Percentiles rank a stretch among this genome's conserved stretches.
These are phyloP conservation scores for Psidium guajava DNA, from an alignment of 345 rosid species.

Conservation along the genomic window DNA sequence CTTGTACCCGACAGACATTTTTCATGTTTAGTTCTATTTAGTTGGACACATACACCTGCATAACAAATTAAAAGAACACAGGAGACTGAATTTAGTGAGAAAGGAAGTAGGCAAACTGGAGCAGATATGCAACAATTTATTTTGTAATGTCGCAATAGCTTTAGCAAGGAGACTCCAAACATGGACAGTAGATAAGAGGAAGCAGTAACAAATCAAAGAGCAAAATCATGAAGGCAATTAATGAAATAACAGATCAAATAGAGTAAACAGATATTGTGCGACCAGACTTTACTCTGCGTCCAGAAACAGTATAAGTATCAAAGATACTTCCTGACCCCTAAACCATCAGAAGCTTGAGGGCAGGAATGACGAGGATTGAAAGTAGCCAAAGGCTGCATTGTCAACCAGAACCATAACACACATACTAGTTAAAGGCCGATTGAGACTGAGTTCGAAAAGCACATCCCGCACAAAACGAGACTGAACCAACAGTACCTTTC, in stretches of 20 bases:
- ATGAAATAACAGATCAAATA: neutral
- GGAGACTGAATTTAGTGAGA: neutral
- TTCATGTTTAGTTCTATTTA: neutral
- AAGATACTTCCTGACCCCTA: neutral
- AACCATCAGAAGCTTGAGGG: neutral
- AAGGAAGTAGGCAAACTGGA: neutral
- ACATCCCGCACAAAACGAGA: neutral
- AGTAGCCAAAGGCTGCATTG: neutral
- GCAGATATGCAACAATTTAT: neutral
- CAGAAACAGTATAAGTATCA: neutral
- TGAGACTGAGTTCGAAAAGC: neutral
- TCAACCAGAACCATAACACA: neutral
- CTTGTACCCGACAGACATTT: neutral
- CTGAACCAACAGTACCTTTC: constrained; percentile 33
- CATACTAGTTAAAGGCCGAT: neutral
- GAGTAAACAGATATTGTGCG: neutral
- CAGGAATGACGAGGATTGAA: neutral
- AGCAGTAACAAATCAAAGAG: neutral
- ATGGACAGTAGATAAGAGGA: neutral
- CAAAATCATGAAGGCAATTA: neutral
- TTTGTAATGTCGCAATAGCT: neutral
- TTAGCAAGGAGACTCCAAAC: neutral
- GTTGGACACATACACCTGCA: neutral
- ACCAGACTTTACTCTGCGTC: neutral
- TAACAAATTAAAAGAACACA: neutral